Evolutionary conservation across 164 flowering plant genomes (phyloP).

Genomic region (Liriodendron chinense): DNA sequence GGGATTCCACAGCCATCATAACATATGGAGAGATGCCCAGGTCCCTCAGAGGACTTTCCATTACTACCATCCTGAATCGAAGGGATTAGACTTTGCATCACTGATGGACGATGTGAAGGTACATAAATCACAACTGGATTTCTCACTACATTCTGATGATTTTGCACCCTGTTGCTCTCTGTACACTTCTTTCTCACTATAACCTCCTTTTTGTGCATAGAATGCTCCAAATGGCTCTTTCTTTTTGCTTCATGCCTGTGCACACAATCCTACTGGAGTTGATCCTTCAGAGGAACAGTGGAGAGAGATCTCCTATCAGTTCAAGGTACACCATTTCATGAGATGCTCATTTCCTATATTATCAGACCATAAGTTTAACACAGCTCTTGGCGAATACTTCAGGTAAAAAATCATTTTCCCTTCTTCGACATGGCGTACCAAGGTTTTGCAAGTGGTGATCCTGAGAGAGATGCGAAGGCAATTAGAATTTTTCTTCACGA

Average conservation of each 20-base stretch:
- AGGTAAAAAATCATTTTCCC: conserved; percentile 87
- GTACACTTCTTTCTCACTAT: background rate
- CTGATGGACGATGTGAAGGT: conserved; percentile 92
- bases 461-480: conserved; percentile 87
- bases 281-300: conserved; percentile 96
- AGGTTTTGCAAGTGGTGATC: conserved; percentile 98
- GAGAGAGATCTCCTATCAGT: conserved; percentile 81
- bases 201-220: conserved; percentile 31
- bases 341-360: conserved; percentile 2
- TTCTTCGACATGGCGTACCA: conserved; percentile 99
- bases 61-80: conserved; percentile 84
- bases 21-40: conserved; percentile 97
- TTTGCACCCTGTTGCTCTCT: background rate
- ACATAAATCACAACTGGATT: background rate
- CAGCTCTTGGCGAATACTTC: conserved; percentile 14
- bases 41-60: conserved; percentile 79
- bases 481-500: conserved; percentile 95
- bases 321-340: conserved; percentile 47
- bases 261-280: conserved; percentile 99
- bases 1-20: conserved; percentile 64
- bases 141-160: background rate
- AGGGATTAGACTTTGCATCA: conserved; percentile 75
- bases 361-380: background rate
- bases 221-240: conserved; percentile 96
- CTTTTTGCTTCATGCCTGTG: conserved; percentile 97